A percentile compares a stretch with the other conserved stretches of the same genome.
These are phyloP conservation scores for Fusarium guadeloupense DNA, from an alignment of 2,329 filamentous ascomycete genomes.

Conservation along the genomic window DNA sequence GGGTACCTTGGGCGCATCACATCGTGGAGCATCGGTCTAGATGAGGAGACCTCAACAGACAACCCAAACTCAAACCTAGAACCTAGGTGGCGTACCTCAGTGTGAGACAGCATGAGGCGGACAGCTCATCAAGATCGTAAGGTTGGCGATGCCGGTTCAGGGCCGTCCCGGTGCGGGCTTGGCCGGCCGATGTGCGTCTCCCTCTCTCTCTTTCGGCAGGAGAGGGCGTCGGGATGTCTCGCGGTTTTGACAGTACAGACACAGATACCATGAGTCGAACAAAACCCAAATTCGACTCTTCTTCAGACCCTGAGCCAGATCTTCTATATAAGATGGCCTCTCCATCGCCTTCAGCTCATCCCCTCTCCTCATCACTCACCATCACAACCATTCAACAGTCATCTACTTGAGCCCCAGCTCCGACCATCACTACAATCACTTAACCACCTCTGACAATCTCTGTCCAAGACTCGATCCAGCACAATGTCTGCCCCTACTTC, in stretches of 20 bases:
- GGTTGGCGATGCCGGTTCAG: slow-evolving; percentile 19
- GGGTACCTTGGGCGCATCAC: slow-evolving; percentile 1
- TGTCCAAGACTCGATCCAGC: slow-evolving; percentile 29
- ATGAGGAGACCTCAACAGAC: background rate
- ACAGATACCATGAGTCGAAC: slow-evolving; percentile 9
- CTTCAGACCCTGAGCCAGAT: slow-evolving; percentile 4
- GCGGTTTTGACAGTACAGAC: slow-evolving; percentile 13
- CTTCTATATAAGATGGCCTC: slow-evolving; percentile 40
- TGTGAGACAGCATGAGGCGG: slow-evolving; percentile 34
- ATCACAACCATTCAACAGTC: slow-evolving; percentile 37
- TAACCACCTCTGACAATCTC: slow-evolving; percentile 25
- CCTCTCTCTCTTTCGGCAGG: background rate
- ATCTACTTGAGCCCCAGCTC: slow-evolving; percentile 38
- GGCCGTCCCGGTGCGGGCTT: background rate
- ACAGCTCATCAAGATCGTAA: slow-evolving; percentile 38
- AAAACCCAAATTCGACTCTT: slow-evolving; percentile 12
- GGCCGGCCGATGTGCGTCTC: background rate
- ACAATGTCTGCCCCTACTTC: slow-evolving; percentile 43
- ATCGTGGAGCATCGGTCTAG: background rate
- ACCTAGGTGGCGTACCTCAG: slow-evolving; percentile 32
- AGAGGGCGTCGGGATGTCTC: slow-evolving; percentile 30
- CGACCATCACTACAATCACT: slow-evolving; percentile 19
- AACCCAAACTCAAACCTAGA: slow-evolving; percentile 8
- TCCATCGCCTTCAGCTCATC: slow-evolving; percentile 18
- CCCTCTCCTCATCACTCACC: slow-evolving; percentile 35